Evolutionary conservation across 179 eudicot genomes (phyloP), one percentile per base, ranked within the genome.

Genomic region (Nepenthes alata): DNA sequence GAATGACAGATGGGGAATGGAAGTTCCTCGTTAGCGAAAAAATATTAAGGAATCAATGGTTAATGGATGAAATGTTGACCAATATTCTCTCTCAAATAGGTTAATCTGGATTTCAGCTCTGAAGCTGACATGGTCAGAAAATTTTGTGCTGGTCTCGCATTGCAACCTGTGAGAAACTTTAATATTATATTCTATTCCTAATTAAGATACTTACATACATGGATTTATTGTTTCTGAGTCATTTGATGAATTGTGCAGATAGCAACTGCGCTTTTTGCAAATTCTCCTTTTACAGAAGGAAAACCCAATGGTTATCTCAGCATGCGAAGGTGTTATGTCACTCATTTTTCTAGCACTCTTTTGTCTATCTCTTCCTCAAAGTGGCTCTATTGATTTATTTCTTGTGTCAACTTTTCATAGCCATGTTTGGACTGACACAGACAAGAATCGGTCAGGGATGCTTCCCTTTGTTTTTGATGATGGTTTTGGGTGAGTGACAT

Each of bases 231-330:
- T 11, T n/a, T 44, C n/a, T 35, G 25, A 57, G 25, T 66, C 25
- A 15, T 53, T 57, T 35, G 53, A 2, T 39, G 61, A 25, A 57
- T 44, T 37, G 61, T 1, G 61, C 87, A 85, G 97, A 77, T 94
- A 57, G 97, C 97, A 44, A 93, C 98, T 10, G 89, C 99, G n/a
- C 74, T 94, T 48, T 94, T 94, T 82, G 96, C 99, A 13, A 94
- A 94, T 80, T 94, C 99, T 10, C 99, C 99, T 70, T 94, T 94
- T 75, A 90, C 78, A 56, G 99, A 94, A 81, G 99, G 95, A 68
- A 90, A 82, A 67, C 97, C 96, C 15, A 94, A 90, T 75, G 99
- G 91, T 71, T 94, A 80, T 75, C 89, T 94, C 66, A 87, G 99
- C 74, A 87, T 77, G 97, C 83, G 99, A 80, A 90, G 97, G 99